These are phyloP conservation scores for Hibiscus syriacus DNA, from an alignment of 345 rosid species.

Conservation along the genomic window DNA sequence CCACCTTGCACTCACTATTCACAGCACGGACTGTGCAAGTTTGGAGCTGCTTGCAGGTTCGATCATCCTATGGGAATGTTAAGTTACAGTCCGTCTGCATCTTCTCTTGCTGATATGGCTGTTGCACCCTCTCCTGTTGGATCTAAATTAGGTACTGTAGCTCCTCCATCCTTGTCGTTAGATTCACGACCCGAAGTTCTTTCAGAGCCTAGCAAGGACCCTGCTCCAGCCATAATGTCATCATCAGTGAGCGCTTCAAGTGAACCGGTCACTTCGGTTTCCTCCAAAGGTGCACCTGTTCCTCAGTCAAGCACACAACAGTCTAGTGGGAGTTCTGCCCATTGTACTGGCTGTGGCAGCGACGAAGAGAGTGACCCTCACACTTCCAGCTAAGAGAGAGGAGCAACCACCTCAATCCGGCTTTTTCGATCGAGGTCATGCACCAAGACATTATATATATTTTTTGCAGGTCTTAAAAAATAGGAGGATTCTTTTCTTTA, in stretches of 20 bases:
- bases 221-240: slow-evolving; percentile 28
- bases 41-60: slow-evolving; percentile 65
- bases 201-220: slow-evolving; percentile 40
- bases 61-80: slow-evolving; percentile 61
- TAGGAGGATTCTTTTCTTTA: slow-evolving; percentile 32
- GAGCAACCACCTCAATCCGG: slow-evolving; percentile 17
- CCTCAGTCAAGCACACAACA: slow-evolving; percentile 29
- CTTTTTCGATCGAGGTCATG: slow-evolving; percentile 29
- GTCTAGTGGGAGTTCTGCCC: slow-evolving; percentile 39
- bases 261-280: slow-evolving; percentile 32
- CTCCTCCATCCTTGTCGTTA: slow-evolving; percentile 63
- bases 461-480: slow-evolving; percentile 22
- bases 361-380: slow-evolving; percentile 14
- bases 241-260: slow-evolving; percentile 31
- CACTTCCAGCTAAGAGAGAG: slow-evolving; percentile 26
- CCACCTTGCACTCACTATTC: slow-evolving; percentile 50
- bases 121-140: slow-evolving; percentile 69
- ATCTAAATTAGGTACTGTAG: slow-evolving; percentile 50
- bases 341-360: slow-evolving; percentile 26
- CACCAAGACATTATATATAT: slow-evolving; percentile 16
- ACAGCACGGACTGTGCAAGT: slow-evolving; percentile 63
- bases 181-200: slow-evolving; percentile 47
- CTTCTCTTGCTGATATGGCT: slow-evolving; percentile 73
- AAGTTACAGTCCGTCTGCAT: slow-evolving; percentile 75
- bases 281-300: slow-evolving; percentile 28